Conservation (phyloP, 164 flowering plant genomes). For the Umbilicus rupestris region DNA sequence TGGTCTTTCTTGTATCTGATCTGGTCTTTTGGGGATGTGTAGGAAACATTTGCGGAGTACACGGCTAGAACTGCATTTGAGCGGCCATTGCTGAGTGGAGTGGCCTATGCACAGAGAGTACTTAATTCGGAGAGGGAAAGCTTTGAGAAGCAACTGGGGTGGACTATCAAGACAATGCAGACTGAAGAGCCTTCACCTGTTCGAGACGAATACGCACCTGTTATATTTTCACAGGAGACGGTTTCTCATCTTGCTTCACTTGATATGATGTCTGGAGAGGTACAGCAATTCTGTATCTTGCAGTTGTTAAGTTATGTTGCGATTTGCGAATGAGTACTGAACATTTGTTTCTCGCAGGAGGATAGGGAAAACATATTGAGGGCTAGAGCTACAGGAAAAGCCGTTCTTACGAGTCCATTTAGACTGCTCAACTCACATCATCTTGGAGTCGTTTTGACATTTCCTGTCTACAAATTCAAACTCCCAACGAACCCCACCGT, state of each 20-base stretch:
- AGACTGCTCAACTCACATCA: slow-evolving; percentile 76
- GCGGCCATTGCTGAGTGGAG: slow-evolving; percentile 83
- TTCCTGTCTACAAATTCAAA: slow-evolving; percentile 72
- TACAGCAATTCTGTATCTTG: slow-evolving; percentile 12
- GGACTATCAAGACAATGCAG: slow-evolving; percentile 85
- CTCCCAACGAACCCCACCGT: slow-evolving; percentile 56
- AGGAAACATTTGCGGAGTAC: slow-evolving; percentile 88
- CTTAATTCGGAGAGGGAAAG: slow-evolving; percentile 56
- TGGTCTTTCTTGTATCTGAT: slow-evolving; percentile 1
- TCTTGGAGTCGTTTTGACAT: slow-evolving; percentile 94
- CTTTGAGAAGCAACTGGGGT: slow-evolving; percentile 73
- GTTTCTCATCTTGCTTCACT: slow-evolving; percentile 69
- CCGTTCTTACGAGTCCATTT: slow-evolving; percentile 84
- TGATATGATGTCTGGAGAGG: slow-evolving; percentile 99
- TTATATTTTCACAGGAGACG: slow-evolving; percentile 81
- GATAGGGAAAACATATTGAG: slow-evolving; percentile 81
- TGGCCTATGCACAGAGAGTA: slow-evolving; percentile 79
- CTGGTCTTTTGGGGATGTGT: slow-evolving; percentile 21
- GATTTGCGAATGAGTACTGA: background rate
- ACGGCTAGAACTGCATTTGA: slow-evolving; percentile 81
- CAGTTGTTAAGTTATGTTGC: background rate
- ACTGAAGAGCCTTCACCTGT: slow-evolving; percentile 57
- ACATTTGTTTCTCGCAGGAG: slow-evolving; percentile 38
- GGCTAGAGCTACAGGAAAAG: slow-evolving; percentile 89
- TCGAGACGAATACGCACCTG: slow-evolving; percentile 90